Percentiles rank a stretch among this genome's conserved stretches.
Conservation (phyloP, 2,329 filamentous ascomycete genomes). For the Coleophoma crateriformis region DNA sequence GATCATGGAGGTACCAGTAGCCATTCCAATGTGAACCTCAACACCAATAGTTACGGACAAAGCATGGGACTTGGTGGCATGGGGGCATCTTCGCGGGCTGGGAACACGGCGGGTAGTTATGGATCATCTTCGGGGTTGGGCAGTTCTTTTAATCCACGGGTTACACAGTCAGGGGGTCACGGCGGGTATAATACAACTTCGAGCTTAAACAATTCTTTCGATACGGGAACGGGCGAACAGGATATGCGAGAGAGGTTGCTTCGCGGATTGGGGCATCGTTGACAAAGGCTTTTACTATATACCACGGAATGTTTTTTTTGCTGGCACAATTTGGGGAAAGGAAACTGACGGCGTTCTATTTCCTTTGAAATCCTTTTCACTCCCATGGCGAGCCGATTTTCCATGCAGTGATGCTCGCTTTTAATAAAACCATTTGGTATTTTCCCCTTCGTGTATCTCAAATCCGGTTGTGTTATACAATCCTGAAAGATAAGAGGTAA, state of each 20-base stretch:
- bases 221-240: conserved; percentile 11
- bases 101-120: neutral
- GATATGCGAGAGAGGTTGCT: conserved; percentile 20
- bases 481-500: no score
- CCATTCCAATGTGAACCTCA: conserved; percentile 5
- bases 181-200: neutral
- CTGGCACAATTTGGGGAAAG: no score
- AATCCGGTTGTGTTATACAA: no score
- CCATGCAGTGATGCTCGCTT: neutral
- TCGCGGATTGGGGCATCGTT: conserved; percentile 16
- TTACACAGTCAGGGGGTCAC: neutral
- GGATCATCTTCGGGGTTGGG: conserved; percentile 8
- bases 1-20: conserved; percentile 14
- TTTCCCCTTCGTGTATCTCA: no score
- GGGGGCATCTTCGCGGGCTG: conserved; percentile 10
- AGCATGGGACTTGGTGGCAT: conserved; percentile 12
- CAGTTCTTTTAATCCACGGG: conserved; percentile 10
- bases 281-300: neutral
- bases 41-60: conserved; percentile 10
- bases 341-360: no score
- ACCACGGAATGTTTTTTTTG: neutral
- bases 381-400: no score
- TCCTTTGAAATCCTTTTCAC: no score
- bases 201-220: neutral
- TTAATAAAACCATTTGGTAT: neutral